Percentiles rank a stretch among this genome's conserved stretches.
Evolutionary conservation across 1,284 basidiomycete genomes (phyloP).

Genomic region (Pisolithus thermaeus): DNA sequence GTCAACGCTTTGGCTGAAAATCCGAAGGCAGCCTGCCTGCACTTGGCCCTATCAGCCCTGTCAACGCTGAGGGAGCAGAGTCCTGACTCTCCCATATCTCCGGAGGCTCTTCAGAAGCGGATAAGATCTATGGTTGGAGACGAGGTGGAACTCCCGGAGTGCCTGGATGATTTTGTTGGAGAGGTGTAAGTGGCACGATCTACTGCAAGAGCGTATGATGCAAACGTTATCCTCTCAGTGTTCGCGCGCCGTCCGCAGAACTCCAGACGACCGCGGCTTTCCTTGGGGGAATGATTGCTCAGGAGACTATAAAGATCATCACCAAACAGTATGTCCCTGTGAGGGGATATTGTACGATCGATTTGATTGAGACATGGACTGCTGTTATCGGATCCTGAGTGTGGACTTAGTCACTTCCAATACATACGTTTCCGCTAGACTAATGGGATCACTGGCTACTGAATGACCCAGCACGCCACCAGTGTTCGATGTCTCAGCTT

Average conservation of each 20-base stretch:
- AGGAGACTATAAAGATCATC: constrained; percentile 96
- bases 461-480: too few relatives aligned
- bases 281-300: constrained; percentile 91
- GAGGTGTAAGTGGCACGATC: constrained; percentile 63
- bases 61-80: constrained; percentile 36
- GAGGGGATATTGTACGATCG: constrained; percentile 81
- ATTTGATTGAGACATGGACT: constrained; percentile 81
- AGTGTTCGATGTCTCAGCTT: too few relatives aligned
- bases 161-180: constrained; percentile 58
- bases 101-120: constrained; percentile 31
- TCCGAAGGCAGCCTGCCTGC: constrained; percentile 54
- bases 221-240: constrained; percentile 35
- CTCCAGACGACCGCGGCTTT: constrained; percentile 92
- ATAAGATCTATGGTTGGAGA: constrained; percentile 31
- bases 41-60: constrained; percentile 63
- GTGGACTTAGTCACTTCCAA: too few relatives aligned
- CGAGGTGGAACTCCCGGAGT: constrained; percentile 48
- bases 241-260: constrained; percentile 79
- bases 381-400: constrained; percentile 39
- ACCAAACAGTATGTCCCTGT: constrained; percentile 95
- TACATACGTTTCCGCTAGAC: too few relatives aligned
- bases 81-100: constrained; percentile 18
- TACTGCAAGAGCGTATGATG: not conserved
- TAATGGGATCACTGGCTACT: too few relatives aligned
- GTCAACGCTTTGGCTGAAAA: constrained; percentile 32